These are phyloP conservation scores for Lactuca sativa DNA, from an alignment of 129 eudicot species.

Conservation along the genomic window DNA sequence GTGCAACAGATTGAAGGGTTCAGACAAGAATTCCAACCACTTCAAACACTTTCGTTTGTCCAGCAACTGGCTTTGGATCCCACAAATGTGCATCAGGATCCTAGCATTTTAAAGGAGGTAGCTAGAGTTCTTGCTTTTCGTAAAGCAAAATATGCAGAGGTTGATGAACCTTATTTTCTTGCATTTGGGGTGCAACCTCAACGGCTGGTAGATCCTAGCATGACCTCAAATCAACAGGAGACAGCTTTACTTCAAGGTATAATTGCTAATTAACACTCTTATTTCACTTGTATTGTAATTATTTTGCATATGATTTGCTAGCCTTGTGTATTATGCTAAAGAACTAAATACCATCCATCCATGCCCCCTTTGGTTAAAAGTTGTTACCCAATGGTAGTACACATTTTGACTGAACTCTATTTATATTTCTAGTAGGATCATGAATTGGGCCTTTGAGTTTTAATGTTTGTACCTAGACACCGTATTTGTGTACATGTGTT, in stretches of 20 bases:
- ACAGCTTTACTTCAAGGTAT: constrained; percentile 22
- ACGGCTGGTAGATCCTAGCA: background rate
- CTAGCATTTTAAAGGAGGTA: constrained; percentile 8
- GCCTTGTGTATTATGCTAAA: no score
- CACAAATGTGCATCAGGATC: constrained; percentile 2
- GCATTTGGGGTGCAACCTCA: constrained; percentile 24
- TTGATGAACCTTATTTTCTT: constrained; percentile 32
- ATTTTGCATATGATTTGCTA: no score
- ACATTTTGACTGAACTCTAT: background rate
- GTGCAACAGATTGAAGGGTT: constrained; percentile 27
- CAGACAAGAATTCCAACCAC: constrained; percentile 29
- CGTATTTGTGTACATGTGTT: background rate
- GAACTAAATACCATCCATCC: no score
- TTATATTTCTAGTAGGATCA: background rate
- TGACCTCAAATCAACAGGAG: constrained; percentile 11
- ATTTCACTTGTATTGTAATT: background rate
- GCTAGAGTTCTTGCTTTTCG: constrained; percentile 30
- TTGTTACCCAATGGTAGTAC: background rate
- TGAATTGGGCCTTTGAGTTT: background rate
- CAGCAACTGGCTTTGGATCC: constrained; percentile 28
- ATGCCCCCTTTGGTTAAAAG: constrained; percentile 2
- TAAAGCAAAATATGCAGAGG: constrained; percentile 26
- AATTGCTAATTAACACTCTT: background rate
- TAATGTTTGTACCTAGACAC: background rate
- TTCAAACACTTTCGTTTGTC: constrained; percentile 26